Conservation (phyloP, 768 basidiomycete species). For the Cantharellus anzutake region DNA sequence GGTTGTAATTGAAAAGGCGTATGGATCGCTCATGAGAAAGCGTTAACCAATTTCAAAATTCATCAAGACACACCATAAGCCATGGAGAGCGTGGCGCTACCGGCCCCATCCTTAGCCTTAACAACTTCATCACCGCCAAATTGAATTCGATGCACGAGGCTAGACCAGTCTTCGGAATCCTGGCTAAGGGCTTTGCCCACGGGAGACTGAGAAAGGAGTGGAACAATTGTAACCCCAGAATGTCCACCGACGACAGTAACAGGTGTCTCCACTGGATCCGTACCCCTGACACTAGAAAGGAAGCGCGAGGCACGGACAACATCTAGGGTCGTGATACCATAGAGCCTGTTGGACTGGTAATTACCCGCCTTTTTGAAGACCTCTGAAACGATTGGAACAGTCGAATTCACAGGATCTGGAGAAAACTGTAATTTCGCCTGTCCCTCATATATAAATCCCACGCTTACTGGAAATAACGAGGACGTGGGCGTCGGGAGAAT, state of each 20-base stretch:
- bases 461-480: conserved; percentile 67
- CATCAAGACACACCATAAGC: conserved; percentile 26
- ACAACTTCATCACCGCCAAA: conserved; percentile 98
- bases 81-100: conserved; percentile 61
- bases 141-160: conserved; percentile 85
- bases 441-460: neutral
- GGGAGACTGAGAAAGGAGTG: conserved; percentile 69
- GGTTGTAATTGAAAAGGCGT: neutral
- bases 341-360: conserved; percentile 74
- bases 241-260: conserved; percentile 91
- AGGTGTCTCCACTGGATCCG: conserved; percentile 42
- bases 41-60: neutral
- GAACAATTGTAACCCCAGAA: conserved; percentile 94
- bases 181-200: conserved; percentile 43
- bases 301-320: conserved; percentile 93
- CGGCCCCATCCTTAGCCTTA: conserved; percentile 85
- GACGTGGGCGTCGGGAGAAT: conserved; percentile 79
- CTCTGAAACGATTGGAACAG: conserved; percentile 90
- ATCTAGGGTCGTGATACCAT: conserved; percentile 96
- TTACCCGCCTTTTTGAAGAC: conserved; percentile 83
- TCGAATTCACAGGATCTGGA: conserved; percentile 36
- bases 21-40: neutral
- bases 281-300: conserved; percentile 45
- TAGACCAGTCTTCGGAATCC: conserved; percentile 49
- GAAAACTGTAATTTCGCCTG: conserved; percentile 2